Evolutionary conservation across 2,329 filamentous ascomycete species (phyloP).

Genomic region (Curvularia hawaiiensis): DNA sequence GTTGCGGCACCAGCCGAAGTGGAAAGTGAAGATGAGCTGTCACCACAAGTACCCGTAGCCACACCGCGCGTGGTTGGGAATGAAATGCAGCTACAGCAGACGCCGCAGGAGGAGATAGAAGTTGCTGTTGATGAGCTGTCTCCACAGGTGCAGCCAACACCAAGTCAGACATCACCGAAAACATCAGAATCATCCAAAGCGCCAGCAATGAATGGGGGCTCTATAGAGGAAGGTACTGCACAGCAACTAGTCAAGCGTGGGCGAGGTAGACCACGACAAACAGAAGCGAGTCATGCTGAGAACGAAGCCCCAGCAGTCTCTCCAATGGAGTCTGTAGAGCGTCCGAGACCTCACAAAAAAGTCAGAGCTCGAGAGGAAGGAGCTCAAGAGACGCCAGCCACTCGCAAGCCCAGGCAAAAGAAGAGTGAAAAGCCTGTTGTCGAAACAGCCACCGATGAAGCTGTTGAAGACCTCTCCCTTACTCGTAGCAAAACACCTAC

Average conservation of each 20-base stretch:
- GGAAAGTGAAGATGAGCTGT: constrained; percentile 39
- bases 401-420: constrained; percentile 15
- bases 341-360: constrained; percentile 20
- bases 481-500: constrained; percentile 15
- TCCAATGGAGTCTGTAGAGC: constrained; percentile 9
- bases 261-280: constrained; percentile 13
- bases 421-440: constrained; percentile 3
- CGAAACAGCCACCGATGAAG: constrained; percentile 5
- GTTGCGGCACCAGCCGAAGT: constrained; percentile 21
- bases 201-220: background rate
- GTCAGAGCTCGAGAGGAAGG: constrained; percentile 7
- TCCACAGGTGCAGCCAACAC: constrained; percentile 14
- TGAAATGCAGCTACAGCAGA: constrained; percentile 5
- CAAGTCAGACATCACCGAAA: constrained; percentile 12
- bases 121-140: constrained; percentile 29
- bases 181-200: background rate
- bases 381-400: constrained; percentile 20
- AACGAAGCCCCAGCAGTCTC: background rate
- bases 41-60: constrained; percentile 19
- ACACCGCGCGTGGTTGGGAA: constrained; percentile 9
- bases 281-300: constrained; percentile 1
- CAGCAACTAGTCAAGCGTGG: constrained; percentile 10
- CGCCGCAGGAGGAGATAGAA: constrained; percentile 18
- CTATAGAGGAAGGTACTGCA: constrained; percentile 1
- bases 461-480: constrained; percentile 29